Percentiles rank a stretch among this genome's conserved stretches.
phyloP scores from a whole-genome alignment of 73 alveolate genomes.

The Durusdinium trenchii region DNA sequence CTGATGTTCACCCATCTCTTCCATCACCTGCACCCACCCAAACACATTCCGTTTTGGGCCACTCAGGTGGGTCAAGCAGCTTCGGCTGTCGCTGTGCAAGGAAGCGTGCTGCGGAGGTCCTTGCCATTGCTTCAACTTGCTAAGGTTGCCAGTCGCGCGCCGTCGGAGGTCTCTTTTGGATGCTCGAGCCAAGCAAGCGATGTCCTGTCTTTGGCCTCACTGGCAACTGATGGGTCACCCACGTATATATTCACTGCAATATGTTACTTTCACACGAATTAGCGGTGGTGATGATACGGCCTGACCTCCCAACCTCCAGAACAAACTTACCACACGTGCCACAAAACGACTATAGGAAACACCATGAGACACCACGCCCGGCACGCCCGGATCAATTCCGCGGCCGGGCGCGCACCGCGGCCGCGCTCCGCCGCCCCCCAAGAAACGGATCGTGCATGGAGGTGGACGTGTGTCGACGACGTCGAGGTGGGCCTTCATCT shows the following conservation, averaged over 20 bases:
- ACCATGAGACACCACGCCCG: neutral
- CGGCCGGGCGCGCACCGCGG: neutral
- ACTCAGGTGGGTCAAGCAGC: neutral
- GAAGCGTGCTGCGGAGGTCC: constrained; percentile 57
- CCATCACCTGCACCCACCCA: neutral
- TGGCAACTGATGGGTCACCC: no score
- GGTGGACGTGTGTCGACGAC: no score
- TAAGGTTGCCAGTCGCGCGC: neutral
- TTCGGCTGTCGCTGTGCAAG: constrained; percentile 56
- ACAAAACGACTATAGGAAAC: neutral
- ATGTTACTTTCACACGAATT: no score
- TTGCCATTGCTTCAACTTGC: neutral
- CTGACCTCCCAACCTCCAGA: neutral
- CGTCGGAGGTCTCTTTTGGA: neutral
- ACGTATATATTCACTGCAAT: no score
- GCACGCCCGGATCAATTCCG: neutral
- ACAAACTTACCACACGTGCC: neutral
- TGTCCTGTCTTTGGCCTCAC: neutral
- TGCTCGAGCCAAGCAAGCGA: neutral
- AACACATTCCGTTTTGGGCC: no score
- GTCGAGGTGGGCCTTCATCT: neutral
- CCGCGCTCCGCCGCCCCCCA: neutral
- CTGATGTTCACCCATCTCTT: no score
- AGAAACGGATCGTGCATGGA: no score
- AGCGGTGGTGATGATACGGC: neutral